Evolutionary conservation across 2,329 filamentous ascomycete genomes (phyloP).

Genomic region (Diaporthe longicolla): DNA sequence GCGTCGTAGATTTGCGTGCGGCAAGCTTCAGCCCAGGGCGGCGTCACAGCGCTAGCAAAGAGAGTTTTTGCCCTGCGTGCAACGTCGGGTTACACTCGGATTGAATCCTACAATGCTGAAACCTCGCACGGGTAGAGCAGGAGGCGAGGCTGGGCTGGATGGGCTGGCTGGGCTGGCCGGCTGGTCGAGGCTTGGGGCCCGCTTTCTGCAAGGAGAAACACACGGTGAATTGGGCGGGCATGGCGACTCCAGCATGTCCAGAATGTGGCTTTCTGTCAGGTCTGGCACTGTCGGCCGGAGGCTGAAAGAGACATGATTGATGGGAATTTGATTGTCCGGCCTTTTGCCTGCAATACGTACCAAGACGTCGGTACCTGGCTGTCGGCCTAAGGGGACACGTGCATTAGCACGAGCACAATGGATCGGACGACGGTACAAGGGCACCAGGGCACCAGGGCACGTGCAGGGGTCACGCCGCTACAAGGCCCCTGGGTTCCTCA

Average conservation of each 20-base stretch:
- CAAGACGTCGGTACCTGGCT: constrained; percentile 38
- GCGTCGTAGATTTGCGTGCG: constrained; percentile 12
- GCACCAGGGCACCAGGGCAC: constrained; percentile 19
- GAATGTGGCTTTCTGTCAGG: neutral
- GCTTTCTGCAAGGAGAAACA: constrained; percentile 28
- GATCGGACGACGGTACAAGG: constrained; percentile 33
- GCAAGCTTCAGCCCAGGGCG: constrained; percentile 31
- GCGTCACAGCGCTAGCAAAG: constrained; percentile 12
- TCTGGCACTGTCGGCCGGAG: neutral
- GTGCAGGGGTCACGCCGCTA: neutral
- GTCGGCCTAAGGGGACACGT: constrained; percentile 28
- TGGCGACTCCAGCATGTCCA: constrained; percentile 2
- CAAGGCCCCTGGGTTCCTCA: neutral
- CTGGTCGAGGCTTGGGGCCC: neutral
- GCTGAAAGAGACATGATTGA: constrained; percentile 30
- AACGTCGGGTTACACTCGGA: constrained; percentile 41
- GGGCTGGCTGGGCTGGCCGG: no score
- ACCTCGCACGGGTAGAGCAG: constrained; percentile 34
- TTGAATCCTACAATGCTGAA: constrained; percentile 27
- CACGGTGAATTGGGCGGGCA: constrained; percentile 17
- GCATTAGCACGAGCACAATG: constrained; percentile 33
- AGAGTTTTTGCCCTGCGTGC: constrained; percentile 38
- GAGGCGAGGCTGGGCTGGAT: neutral
- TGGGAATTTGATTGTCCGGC: constrained; percentile 40
- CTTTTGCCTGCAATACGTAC: constrained; percentile 27